Conservation (phyloP, 805 yeast species). For the Starmerella bombicola region DNA sequence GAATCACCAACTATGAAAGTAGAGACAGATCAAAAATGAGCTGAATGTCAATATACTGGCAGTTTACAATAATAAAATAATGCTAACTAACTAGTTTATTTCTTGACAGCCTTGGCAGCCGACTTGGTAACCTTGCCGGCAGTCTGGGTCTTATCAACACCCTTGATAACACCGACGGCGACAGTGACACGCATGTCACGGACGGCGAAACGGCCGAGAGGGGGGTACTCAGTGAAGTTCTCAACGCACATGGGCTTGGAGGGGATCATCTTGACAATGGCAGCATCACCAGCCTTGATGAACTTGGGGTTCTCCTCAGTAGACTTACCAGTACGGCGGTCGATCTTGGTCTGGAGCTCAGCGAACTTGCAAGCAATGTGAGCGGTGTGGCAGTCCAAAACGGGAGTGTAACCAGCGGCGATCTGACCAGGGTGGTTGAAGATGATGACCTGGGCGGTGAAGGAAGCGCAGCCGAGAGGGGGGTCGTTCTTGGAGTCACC, state of each 20-base stretch:
- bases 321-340: conserved; percentile 87
- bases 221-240: conserved; percentile 88
- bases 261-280: conserved; percentile 80
- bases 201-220: conserved; percentile 95
- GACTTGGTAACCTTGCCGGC: conserved; percentile 96
- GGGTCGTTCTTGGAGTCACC: conserved; percentile 87
- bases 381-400: conserved; percentile 85
- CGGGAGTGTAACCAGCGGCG: conserved; percentile 84
- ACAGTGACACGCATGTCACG: conserved; percentile 99
- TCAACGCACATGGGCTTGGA: conserved; percentile 92
- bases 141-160: conserved; percentile 68
- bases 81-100: conserved; percentile 33
- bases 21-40: too few species aligned
- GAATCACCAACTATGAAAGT: too few species aligned
- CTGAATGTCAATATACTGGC: neutral
- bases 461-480: conserved; percentile 64
- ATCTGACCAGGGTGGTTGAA: conserved; percentile 89
- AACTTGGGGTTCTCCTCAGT: conserved; percentile 82
- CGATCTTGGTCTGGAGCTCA: conserved; percentile 68
- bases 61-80: neutral
- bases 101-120: conserved; percentile 72
- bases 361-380: conserved; percentile 85
- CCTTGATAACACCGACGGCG: conserved; percentile 98
- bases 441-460: conserved; percentile 76
- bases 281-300: conserved; percentile 94